phyloP scores from a whole-genome alignment of 768 basidiomycete genomes.

The Lepiota brunneoincarnata region DNA sequence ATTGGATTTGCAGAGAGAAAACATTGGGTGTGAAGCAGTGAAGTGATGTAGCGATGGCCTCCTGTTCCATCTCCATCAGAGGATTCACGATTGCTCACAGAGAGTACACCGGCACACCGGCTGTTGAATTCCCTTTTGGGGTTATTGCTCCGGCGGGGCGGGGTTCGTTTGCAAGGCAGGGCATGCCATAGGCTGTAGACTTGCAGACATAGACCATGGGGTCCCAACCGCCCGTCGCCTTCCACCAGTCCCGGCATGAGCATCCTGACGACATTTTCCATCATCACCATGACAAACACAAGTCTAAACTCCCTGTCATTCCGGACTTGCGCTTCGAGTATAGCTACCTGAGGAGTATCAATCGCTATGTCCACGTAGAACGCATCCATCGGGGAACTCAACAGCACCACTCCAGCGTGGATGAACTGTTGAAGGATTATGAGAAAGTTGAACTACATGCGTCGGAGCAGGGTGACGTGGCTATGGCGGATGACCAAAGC shows the following conservation, averaged over 20 bases:
- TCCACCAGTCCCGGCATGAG: background rate
- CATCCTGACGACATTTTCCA: conserved; percentile 27
- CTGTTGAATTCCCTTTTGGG: background rate
- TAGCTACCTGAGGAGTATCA: conserved; percentile 63
- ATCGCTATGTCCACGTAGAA: conserved; percentile 34
- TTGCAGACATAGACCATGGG: too few species aligned
- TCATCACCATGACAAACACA: conserved; percentile 82
- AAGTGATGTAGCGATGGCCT: background rate
- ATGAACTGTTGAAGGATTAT: conserved; percentile 23
- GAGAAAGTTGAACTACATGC: conserved; percentile 24
- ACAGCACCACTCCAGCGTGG: conserved; percentile 16
- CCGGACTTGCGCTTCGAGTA: conserved; percentile 79
- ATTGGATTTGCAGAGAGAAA: too few species aligned
- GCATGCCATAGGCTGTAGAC: too few species aligned
- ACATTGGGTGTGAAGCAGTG: too few species aligned
- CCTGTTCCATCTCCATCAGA: conserved; percentile 10
- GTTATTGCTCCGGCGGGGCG: too few species aligned
- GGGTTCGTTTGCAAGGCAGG: too few species aligned
- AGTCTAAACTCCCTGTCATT: conserved; percentile 63
- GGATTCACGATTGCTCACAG: conserved; percentile 4
- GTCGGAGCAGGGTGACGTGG: conserved; percentile 19
- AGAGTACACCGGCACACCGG: background rate
- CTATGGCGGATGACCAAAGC: conserved; percentile 10
- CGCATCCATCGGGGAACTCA: conserved; percentile 29
- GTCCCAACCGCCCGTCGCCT: background rate